Evolutionary conservation across 768 basidiomycete genomes (phyloP).

Genomic region (Boletus vinaceobasis): DNA sequence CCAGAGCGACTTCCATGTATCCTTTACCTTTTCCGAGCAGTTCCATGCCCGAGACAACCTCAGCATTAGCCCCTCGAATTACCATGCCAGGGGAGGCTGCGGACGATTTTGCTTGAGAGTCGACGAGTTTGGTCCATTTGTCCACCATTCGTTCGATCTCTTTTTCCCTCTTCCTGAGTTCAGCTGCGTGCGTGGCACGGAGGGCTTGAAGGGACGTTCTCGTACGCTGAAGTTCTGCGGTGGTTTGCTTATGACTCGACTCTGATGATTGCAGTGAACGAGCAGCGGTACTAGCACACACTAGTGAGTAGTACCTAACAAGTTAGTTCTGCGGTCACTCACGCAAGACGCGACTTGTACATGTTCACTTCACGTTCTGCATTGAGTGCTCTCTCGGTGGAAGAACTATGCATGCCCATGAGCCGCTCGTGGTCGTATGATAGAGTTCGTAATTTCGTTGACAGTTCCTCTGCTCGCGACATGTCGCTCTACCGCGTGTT

Average conservation of each 20-base stretch:
- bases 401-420: conserved; percentile 55
- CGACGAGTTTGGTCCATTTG: conserved; percentile 69
- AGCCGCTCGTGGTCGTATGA: conserved; percentile 81
- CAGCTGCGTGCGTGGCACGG: conserved; percentile 63
- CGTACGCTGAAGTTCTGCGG: conserved; percentile 68
- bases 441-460: conserved; percentile 70
- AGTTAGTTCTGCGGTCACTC: conserved; percentile 29
- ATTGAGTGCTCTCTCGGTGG: conserved; percentile 58
- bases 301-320: conserved; percentile 5
- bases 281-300: conserved; percentile 41
- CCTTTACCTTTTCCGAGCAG: conserved; percentile 48
- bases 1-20: conserved; percentile 63
- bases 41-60: conserved; percentile 43
- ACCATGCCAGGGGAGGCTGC: conserved; percentile 46
- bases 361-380: conserved; percentile 78
- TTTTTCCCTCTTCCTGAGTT: conserved; percentile 79
- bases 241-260: conserved; percentile 65
- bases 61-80: conserved; percentile 51
- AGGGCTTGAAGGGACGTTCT: conserved; percentile 64
- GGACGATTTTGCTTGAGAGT: conserved; percentile 60
- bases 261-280: conserved; percentile 59
- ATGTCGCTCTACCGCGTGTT: conserved; percentile 59
- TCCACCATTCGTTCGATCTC: conserved; percentile 74
- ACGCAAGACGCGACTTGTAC: conserved; percentile 72
- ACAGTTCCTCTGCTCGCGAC: conserved; percentile 70